Base-by-base conservation (phyloP, 768 basidiomycete species). In the Termitomyces sp. region DNA sequence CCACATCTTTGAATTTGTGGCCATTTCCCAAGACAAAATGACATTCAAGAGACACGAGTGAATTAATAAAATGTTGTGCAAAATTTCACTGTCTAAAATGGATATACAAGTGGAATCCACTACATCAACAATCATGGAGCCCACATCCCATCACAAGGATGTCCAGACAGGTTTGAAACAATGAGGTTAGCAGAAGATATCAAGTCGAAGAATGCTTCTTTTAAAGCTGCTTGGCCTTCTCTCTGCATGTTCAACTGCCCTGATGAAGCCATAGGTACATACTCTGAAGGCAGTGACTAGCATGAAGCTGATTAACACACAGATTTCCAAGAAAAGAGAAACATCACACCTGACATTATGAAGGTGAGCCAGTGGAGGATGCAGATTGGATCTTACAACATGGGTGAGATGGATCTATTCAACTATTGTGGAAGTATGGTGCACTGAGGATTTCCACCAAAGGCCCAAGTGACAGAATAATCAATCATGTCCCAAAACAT, bases 221-320 rank as follows among this genome's bases (percentile, higher is more conserved):
- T n/a, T 72, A 72, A 2, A 55, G 10, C 20, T 62, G 59, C 5
- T 63, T 67, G 0, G 71, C 47, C 32, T 63, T 17, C 56, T 69
- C 71, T 55, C 70, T 69, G 57, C 73, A 74, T 1, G 53, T 60
- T 17, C 70, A 66, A 0, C 72, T 65, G 17, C 67, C 49, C 3
- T 57, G 46, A 46, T 78, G 76, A 34, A 76, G 57, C 3, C 62
- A 57, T 4, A 75, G 61, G 57, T 74, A 73, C 36, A 68, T 70
- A 10, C 32, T 51, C 45, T 76, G 75, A 14, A 77, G 72, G 9
- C 72, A 68, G 58, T 76, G 75, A 59, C 75, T 76, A 32, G 31
- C 2, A 15, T 11, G 54, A 20, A 43, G 5, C 7, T 4, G 1
- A n/a, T 43, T n/a, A 43, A 17, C 5, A 15, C n/a, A 45, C 17